Percentiles rank a stretch among this genome's conserved stretches.
Conservation (phyloP, 139 green algal genomes). For the Volvox africanus region DNA sequence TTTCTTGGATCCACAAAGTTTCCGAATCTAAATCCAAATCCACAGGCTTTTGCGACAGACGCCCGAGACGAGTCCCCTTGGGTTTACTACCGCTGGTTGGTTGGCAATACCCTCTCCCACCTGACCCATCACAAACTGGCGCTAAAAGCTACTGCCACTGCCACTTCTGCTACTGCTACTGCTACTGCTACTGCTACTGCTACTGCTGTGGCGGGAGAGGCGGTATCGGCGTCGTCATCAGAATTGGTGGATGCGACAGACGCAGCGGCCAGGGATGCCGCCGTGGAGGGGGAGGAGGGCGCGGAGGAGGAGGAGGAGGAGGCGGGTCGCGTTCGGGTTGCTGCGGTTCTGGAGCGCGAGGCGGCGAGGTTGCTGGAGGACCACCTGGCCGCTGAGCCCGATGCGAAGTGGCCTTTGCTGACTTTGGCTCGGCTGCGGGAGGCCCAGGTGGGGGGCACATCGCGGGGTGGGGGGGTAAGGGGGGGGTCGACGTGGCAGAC, state of each 20-base stretch:
- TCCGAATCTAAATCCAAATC: too few relatives aligned
- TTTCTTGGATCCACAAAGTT: too few relatives aligned
- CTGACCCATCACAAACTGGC: conserved; percentile 3
- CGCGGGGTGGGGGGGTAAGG: not conserved
- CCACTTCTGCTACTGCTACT: not conserved
- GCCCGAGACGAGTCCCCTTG: conserved; percentile 93
- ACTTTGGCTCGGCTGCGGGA: conserved; percentile 80
- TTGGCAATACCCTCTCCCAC: conserved; percentile 74
- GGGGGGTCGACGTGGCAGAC: too few relatives aligned
- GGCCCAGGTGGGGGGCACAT: conserved; percentile 59
- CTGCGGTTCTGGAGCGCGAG: conserved; percentile 68
- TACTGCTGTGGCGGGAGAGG: not conserved
- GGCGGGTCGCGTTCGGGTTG: conserved; percentile 38
- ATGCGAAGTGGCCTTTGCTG: conserved; percentile 89
- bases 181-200: not conserved
- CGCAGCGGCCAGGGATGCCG: not conserved
- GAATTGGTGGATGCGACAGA: not conserved
- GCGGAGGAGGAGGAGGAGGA: conserved; percentile 2
- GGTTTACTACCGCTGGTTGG: conserved; percentile 96
- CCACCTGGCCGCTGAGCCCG: conserved; percentile 65
- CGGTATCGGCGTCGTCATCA: not conserved
- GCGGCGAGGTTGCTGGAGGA: conserved; percentile 58
- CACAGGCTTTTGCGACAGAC: conserved; percentile 94
- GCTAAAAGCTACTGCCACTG: not conserved
- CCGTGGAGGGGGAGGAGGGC: not conserved